Percentiles rank a stretch among this genome's conserved stretches.
These are phyloP conservation scores for Haberlea rhodopensis DNA, from an alignment of 257 asterid species.

Conservation along the genomic window DNA sequence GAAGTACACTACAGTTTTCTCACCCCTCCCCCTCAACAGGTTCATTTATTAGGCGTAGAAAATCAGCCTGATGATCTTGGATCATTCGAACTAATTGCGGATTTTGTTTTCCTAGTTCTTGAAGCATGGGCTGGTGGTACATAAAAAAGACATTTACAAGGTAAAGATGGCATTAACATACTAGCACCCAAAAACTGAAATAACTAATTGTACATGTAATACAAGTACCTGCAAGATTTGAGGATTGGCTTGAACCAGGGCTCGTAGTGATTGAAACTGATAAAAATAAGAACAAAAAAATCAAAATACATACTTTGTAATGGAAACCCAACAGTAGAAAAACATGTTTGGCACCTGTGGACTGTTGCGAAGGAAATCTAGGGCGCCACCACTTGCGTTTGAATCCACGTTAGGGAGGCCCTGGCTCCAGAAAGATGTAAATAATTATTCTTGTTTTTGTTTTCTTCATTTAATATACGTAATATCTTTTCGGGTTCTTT, in stretches of 20 bases:
- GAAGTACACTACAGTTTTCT: constrained; percentile 12
- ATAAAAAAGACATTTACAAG: constrained; percentile 1
- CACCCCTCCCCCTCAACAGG: constrained; percentile 80
- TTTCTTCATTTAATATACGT: not conserved
- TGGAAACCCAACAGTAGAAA: not conserved
- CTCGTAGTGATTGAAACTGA: constrained; percentile 35
- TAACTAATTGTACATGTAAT: not conserved
- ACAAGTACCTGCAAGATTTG: constrained; percentile 39
- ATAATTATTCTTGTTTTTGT: not conserved
- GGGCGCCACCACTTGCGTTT: not conserved
- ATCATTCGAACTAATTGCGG: constrained; percentile 49
- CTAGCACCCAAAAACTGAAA: constrained; percentile 9
- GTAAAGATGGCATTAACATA: constrained; percentile 1
- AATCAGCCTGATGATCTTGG: constrained; percentile 58
- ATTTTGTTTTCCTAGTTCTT: constrained; percentile 56
- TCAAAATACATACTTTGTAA: not conserved
- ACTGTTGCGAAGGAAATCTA: not conserved
- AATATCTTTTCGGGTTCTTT: not conserved
- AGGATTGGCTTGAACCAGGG: constrained; percentile 15
- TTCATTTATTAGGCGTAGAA: constrained; percentile 52
- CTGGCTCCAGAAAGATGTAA: not conserved
- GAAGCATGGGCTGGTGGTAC: constrained; percentile 51
- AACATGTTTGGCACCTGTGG: not conserved
- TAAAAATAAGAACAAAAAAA: not conserved
- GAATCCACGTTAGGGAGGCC: not conserved